A percentile compares a stretch with the other conserved stretches of the same genome.
Conservation (phyloP, 2,329 filamentous ascomycete species). For the Cladosporium sp. region DNA sequence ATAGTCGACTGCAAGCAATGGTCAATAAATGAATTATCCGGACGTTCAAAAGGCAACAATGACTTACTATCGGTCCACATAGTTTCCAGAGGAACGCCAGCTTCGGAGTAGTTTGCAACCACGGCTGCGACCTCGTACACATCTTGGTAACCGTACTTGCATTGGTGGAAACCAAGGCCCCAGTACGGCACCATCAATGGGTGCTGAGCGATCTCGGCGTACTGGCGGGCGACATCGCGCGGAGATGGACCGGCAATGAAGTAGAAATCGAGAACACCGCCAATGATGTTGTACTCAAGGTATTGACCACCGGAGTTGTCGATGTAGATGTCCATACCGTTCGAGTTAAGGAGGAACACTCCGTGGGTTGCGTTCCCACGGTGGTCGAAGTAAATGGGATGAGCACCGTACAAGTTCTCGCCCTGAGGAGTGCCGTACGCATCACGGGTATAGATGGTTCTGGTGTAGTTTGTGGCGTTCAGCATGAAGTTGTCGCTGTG, state of each 20-base stretch:
- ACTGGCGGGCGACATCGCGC: constrained; percentile 40
- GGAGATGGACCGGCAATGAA: constrained; percentile 43
- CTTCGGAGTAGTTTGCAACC: constrained; percentile 60
- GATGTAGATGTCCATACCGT: constrained; percentile 69
- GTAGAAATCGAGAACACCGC: constrained; percentile 63
- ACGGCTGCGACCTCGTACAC: constrained; percentile 59
- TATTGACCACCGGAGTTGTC: constrained; percentile 61
- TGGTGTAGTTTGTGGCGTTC: constrained; percentile 61
- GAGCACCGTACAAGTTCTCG: constrained; percentile 62
- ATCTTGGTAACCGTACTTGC: constrained; percentile 46
- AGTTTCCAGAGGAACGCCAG: constrained; percentile 60
- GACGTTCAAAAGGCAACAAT: not conserved
- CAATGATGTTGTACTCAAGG: constrained; percentile 71
- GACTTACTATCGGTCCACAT: constrained; percentile 61
- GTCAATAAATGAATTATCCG: not conserved
- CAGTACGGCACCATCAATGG: constrained; percentile 45
- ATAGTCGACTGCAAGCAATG: constrained; percentile 30
- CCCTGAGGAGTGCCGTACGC: constrained; percentile 54
- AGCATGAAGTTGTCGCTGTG: constrained; percentile 57
- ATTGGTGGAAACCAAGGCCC: constrained; percentile 46
- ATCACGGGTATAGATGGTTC: constrained; percentile 64
- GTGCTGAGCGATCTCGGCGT: constrained; percentile 40
- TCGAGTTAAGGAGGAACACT: constrained; percentile 64
- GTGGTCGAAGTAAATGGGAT: constrained; percentile 68
- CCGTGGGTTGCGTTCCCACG: constrained; percentile 54